Percentiles rank a stretch among this genome's conserved stretches.
These are phyloP conservation scores for Phenoliferia sp. DNA, from an alignment of 1,284 basidiomycete species.

Conservation along the genomic window DNA sequence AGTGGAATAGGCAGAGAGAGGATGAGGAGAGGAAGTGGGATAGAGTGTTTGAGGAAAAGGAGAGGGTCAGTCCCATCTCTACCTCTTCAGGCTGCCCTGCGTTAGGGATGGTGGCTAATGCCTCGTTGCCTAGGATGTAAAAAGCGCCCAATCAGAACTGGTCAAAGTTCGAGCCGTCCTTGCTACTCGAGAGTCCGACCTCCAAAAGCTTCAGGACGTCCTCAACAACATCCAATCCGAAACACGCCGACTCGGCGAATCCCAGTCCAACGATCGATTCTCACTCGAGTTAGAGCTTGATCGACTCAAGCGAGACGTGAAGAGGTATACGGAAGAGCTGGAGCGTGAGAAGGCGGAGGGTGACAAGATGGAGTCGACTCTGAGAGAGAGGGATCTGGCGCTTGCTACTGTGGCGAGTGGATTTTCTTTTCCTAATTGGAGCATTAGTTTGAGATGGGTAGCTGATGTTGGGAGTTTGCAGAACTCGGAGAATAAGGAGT, in stretches of 20 bases:
- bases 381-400: conserved; percentile 62
- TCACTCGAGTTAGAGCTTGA: conserved; percentile 88
- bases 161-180: conserved; percentile 52
- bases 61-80: conserved; percentile 33
- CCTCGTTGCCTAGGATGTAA: conserved; percentile 34
- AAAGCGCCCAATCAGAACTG: conserved; percentile 42
- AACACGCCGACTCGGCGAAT: conserved; percentile 65
- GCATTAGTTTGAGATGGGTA: neutral
- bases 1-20: conserved; percentile 44
- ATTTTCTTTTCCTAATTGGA: neutral
- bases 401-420: conserved; percentile 60
- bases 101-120: neutral
- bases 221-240: conserved; percentile 55
- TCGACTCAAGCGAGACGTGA: conserved; percentile 75
- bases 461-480: conserved; percentile 18
- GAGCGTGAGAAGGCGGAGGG: conserved; percentile 66
- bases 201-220: conserved; percentile 66
- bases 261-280: conserved; percentile 74
- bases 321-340: conserved; percentile 74
- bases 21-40: conserved; percentile 45
- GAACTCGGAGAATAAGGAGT: conserved; percentile 70
- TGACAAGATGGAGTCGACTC: conserved; percentile 59
- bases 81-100: neutral
- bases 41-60: conserved; percentile 44
- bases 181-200: conserved; percentile 64